Evolutionary conservation across 306 rosid species (phyloP).

Genomic region (Psophocarpus tetragonolobus): DNA sequence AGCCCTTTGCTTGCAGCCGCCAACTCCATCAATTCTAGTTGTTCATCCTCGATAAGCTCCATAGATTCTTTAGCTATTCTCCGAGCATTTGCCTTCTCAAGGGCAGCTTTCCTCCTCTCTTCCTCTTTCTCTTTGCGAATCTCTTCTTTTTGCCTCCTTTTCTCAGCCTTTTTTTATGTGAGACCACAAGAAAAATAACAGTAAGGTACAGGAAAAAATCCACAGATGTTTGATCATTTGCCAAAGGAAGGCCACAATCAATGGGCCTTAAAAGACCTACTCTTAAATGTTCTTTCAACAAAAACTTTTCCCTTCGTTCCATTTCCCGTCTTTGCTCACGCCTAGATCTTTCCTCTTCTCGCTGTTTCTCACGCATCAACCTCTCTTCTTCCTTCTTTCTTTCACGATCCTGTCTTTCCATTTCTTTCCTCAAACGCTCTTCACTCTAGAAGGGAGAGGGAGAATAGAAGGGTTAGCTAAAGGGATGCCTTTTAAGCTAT

Average conservation of each 20-base stretch:
- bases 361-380: constrained; percentile 84
- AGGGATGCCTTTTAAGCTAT: background rate
- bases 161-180: constrained; percentile 69
- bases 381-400: constrained; percentile 96
- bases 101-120: constrained; percentile 90
- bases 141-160: constrained; percentile 86
- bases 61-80: constrained; percentile 94
- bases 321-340: constrained; percentile 90
- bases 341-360: constrained; percentile 85
- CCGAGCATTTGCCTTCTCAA: constrained; percentile 96
- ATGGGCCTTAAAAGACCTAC: constrained; percentile 50
- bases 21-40: constrained; percentile 95
- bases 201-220: constrained; percentile 28
- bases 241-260: constrained; percentile 13
- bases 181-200: constrained; percentile 27
- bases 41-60: constrained; percentile 99
- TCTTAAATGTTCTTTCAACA: constrained; percentile 74
- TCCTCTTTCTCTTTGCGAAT: constrained; percentile 87
- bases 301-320: constrained; percentile 86
- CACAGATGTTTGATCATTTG: constrained; percentile 24
- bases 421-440: constrained; percentile 83
- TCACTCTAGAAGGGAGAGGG: constrained; percentile 56
- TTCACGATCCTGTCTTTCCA: constrained; percentile 92
- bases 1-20: constrained; percentile 90
- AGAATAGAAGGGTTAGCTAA: constrained; percentile 29